Conservation (phyloP, 441 rosid species). For the Populus hybrid region DNA sequence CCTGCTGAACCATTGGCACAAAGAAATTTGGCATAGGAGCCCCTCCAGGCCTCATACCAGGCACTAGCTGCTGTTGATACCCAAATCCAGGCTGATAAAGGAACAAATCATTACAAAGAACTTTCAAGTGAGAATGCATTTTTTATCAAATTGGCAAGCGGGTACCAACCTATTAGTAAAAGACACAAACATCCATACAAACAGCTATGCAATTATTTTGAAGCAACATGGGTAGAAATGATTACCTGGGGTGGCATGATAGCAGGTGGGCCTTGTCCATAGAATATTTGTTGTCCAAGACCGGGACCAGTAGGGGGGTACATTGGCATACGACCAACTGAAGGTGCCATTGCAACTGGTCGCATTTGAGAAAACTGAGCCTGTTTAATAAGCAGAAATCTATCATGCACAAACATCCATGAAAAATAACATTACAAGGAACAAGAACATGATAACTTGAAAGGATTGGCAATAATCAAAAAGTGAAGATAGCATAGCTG, state of each 20-base stretch:
- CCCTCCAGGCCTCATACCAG: slow-evolving; percentile 75
- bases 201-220: background rate
- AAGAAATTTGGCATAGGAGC: slow-evolving; percentile 69
- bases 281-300: slow-evolving; percentile 69
- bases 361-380: slow-evolving; percentile 81
- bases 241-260: slow-evolving; percentile 65
- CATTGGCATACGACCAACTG: slow-evolving; percentile 69
- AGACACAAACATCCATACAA: background rate
- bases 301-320: slow-evolving; percentile 75
- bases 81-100: slow-evolving; percentile 59
- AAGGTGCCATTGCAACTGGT: slow-evolving; percentile 57
- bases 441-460: background rate
- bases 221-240: slow-evolving; percentile 7
- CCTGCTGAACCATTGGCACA: slow-evolving; percentile 68
- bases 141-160: background rate
- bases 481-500: background rate
- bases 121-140: background rate
- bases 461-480: background rate
- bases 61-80: slow-evolving; percentile 76
- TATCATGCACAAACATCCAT: background rate
- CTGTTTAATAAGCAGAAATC: slow-evolving; percentile 28
- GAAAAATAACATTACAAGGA: background rate
- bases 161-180: background rate
- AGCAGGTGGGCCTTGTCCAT: slow-evolving; percentile 79
- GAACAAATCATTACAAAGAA: background rate